These are phyloP conservation scores for Fomes fomentarius DNA, from an alignment of 1,284 basidiomycete species.

Conservation along the genomic window DNA sequence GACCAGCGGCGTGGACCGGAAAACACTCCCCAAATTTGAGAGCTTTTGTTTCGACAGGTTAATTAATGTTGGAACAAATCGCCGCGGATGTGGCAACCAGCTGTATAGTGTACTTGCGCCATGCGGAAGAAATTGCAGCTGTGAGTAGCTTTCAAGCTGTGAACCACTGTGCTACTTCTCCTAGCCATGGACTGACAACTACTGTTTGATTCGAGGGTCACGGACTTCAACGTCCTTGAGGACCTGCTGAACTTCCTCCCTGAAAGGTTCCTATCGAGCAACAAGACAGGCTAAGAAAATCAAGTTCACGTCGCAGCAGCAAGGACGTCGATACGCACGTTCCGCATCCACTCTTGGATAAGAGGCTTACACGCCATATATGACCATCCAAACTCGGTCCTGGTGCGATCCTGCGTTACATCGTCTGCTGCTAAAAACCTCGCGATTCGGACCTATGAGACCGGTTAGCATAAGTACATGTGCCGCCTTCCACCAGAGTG, in stretches of 20 bases:
- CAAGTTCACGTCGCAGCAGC: not conserved
- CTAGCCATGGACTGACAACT: too few species aligned
- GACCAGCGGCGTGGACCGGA: too few species aligned
- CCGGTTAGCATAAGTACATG: not conserved
- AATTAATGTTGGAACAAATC: too few species aligned
- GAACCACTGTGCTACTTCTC: not conserved
- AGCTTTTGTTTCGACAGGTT: too few species aligned
- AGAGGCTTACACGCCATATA: slow-evolving; percentile 49
- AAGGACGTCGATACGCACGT: slow-evolving; percentile 41
- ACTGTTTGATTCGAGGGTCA: slow-evolving; percentile 12
- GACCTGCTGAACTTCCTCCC: slow-evolving; percentile 6
- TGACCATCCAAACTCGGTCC: slow-evolving; percentile 54
- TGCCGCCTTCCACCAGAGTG: not conserved
- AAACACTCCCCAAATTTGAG: not conserved
- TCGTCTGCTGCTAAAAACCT: slow-evolving; percentile 48
- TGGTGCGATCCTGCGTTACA: slow-evolving; percentile 48
- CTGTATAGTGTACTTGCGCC: too few species aligned
- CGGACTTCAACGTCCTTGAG: slow-evolving; percentile 9
- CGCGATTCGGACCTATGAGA: slow-evolving; percentile 45
- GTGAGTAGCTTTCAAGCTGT: too few species aligned
- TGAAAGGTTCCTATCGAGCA: slow-evolving; percentile 12
- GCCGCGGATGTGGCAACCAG: slow-evolving; percentile 2
- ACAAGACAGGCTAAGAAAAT: not conserved
- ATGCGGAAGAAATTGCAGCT: too few species aligned
- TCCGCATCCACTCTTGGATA: slow-evolving; percentile 39